These are phyloP conservation scores for Arxiozyma heterogenica DNA, from an alignment of 1,139 yeast genomes.

Conservation along the genomic window DNA sequence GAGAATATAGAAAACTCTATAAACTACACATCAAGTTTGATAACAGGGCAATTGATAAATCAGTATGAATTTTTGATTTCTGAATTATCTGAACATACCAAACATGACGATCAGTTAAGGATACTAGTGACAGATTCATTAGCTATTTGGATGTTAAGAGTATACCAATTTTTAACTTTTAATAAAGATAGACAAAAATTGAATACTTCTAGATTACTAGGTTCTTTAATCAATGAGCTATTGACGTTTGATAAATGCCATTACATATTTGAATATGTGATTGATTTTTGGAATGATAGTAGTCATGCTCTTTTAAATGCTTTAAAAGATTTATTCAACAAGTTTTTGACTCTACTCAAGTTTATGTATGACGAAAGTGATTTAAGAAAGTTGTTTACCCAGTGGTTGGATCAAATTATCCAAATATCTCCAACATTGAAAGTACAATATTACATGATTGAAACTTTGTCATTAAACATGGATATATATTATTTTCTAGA, in stretches of 20 bases:
- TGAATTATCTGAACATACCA: constrained; percentile 7
- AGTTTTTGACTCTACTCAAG: constrained; percentile 38
- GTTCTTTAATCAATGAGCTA: constrained; percentile 15
- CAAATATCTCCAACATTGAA: constrained; percentile 43
- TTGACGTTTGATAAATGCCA: constrained; percentile 28
- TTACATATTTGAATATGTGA: constrained; percentile 43
- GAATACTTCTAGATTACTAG: constrained; percentile 8
- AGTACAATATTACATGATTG: constrained; percentile 52
- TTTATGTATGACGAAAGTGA: constrained; percentile 18
- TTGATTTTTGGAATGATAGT: constrained; percentile 64
- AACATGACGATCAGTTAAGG: constrained; percentile 22
- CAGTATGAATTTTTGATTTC: constrained; percentile 5
- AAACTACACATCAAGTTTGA: background rate
- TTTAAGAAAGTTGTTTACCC: constrained; percentile 25
- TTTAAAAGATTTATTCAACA: constrained; percentile 47
- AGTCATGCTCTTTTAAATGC: constrained; percentile 66
- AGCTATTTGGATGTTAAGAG: constrained; percentile 55
- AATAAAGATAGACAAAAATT: constrained; percentile 10
- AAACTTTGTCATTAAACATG: constrained; percentile 42
- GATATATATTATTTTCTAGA: constrained; percentile 37
- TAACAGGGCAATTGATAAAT: constrained; percentile 4
- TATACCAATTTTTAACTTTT: constrained; percentile 19
- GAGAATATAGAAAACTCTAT: background rate
- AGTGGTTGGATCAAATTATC: constrained; percentile 41
- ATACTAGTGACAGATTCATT: constrained; percentile 49